These are phyloP conservation scores for Cytospora schulzeri DNA, from an alignment of 2,329 filamentous ascomycete genomes.

Conservation along the genomic window DNA sequence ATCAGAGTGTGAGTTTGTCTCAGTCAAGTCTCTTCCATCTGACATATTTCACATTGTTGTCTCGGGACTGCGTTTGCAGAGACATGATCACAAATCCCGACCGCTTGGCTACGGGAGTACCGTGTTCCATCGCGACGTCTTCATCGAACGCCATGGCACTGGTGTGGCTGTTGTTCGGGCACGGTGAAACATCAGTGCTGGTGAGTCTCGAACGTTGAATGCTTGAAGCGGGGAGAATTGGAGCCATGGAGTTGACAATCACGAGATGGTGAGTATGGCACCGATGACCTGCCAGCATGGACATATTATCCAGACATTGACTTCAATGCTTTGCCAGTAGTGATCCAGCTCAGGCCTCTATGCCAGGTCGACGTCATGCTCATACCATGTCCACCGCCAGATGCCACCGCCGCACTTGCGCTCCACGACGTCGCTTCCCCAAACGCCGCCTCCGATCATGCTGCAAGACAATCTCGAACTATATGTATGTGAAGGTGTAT, in stretches of 20 bases:
- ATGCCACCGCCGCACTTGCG: not conserved
- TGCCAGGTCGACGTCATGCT: not conserved
- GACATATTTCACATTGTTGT: conserved; percentile 11
- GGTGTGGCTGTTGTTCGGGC: not conserved
- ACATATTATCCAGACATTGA: not conserved
- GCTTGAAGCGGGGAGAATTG: too few species aligned
- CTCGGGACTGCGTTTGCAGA: conserved; percentile 2
- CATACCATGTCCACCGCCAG: not conserved
- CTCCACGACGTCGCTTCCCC: not conserved
- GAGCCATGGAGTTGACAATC: not conserved
- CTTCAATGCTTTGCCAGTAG: not conserved
- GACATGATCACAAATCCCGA: not conserved
- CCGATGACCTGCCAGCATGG: not conserved
- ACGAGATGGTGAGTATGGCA: not conserved
- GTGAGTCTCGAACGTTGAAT: not conserved
- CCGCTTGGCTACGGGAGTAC: not conserved
- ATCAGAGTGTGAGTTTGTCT: not conserved
- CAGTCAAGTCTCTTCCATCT: not conserved
- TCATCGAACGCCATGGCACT: not conserved
- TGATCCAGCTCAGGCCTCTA: not conserved
- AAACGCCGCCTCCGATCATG: not conserved
- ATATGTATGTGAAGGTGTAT: not conserved
- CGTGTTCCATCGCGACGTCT: not conserved
- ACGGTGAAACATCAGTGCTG: not conserved
- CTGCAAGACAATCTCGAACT: not conserved